Percentiles rank a stretch among this genome's conserved stretches.
Conservation (phyloP, 2,329 filamentous ascomycete species). For the Helicocarpus griseus region DNA sequence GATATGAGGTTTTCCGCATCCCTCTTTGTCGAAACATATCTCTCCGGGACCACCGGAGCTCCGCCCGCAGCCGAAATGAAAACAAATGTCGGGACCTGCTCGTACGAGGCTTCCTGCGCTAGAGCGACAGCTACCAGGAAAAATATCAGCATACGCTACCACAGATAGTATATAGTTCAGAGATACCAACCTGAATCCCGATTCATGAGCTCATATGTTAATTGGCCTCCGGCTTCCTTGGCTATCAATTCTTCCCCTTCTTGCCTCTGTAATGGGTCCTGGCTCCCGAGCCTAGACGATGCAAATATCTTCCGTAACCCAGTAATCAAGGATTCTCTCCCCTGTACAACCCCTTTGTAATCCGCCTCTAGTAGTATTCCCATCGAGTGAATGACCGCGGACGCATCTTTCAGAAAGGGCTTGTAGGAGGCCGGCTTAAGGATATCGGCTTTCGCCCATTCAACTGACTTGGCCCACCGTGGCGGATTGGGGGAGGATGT, state of each 20-base stretch:
- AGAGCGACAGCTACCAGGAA: conserved; percentile 61
- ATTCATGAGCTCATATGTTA: conserved; percentile 98
- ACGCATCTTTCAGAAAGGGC: conserved; percentile 62
- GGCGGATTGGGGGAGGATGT: conserved; percentile 63
- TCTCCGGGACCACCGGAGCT: conserved; percentile 68
- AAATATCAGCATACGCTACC: conserved; percentile 5
- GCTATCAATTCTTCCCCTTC: conserved; percentile 53
- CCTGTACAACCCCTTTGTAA: conserved; percentile 86
- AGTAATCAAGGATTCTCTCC: conserved; percentile 68
- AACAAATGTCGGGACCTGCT: conserved; percentile 60
- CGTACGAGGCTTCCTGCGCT: conserved; percentile 62
- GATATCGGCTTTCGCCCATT: conserved; percentile 83
- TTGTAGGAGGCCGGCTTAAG: conserved; percentile 73
- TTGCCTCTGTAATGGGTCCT: conserved; percentile 60
- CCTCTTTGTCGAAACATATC: conserved; percentile 87
- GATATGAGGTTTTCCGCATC: conserved; percentile 75
- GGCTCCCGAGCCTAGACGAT: conserved; percentile 48
- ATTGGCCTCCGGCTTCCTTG: conserved; percentile 59
- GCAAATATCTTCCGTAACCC: conserved; percentile 74
- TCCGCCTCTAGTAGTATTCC: conserved; percentile 94
- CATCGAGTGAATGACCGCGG: conserved; percentile 88
- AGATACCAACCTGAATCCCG: conserved; percentile 58
- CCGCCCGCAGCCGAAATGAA: conserved; percentile 86
- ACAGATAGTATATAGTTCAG: neutral
- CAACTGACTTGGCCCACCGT: conserved; percentile 69